Evolutionary conservation across 2,329 filamentous ascomycete genomes (phyloP), one percentile per base, ranked within the genome.

Genomic region (Penicillium expansum): DNA sequence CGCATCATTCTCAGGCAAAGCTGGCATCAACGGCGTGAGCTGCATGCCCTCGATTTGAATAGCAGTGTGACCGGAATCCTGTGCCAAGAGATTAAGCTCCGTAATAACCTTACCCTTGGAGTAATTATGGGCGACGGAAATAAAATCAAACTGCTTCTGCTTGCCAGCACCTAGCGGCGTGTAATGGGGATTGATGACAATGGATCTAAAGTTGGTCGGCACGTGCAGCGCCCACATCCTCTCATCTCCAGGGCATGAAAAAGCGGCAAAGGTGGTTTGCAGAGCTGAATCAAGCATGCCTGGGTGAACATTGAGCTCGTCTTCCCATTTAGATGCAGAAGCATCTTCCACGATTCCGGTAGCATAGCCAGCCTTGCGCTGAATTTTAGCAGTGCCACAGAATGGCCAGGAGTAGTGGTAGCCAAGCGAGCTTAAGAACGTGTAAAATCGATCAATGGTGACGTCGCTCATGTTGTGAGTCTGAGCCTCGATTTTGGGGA

Each of bases 241-340:
- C 9, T 47, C 62, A 55, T 68, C 66, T 2, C 58, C 59, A 1
- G 64, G 64, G 16, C 39, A 44, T 0, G 48, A 56, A 20, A 57
- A 60, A 3, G 67, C 64, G 5, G 54, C 48, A 10, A 65, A 43
- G 20, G 51, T n/a, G 4, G 56, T 50, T 41, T 67, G 66, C 32
- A 69, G 53, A 5, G 58, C 53, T 4, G 56, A 49, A 52, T 69
- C 66, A 16, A 68, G 56, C 50, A 61, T 59, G 4, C 45, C 55
- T 2, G 66, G 65, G 52, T 67, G 64, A 18, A 67, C 20, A 5
- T 49, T 42, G 2, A 49, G 48, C 22, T 43, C 22, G 13, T 57
- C 59, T 30, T 30, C 22, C 22, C 48, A 57, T 47, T 35, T n/a
- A 29, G 24, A 51, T 24, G 35, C 14, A 10, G 30, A n/a, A 13